phyloP scores from a whole-genome alignment of 805 yeast genomes.

The Cyberlindnera lachancei region DNA sequence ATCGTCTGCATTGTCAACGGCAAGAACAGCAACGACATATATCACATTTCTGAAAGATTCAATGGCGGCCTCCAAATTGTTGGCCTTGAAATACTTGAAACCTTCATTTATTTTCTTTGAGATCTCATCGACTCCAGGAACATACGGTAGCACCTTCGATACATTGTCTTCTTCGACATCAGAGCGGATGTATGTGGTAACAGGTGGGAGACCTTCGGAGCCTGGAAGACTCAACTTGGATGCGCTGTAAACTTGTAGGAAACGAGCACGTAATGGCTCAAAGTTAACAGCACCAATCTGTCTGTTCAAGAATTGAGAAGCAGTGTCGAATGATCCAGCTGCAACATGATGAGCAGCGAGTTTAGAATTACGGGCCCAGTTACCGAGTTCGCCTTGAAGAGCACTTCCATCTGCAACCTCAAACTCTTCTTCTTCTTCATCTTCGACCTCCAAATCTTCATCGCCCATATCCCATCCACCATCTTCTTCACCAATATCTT shows the following conservation, averaged over 20 bases:
- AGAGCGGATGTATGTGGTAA: slow-evolving; percentile 57
- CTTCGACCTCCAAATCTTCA: slow-evolving; percentile 65
- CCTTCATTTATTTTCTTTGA: slow-evolving; percentile 59
- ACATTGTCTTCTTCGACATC: slow-evolving; percentile 50
- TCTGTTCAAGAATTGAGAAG: slow-evolving; percentile 84
- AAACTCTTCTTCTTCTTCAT: slow-evolving; percentile 40
- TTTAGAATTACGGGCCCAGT: slow-evolving; percentile 85
- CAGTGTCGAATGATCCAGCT: slow-evolving; percentile 93
- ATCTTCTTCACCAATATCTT: slow-evolving; percentile 35
- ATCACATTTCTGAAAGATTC: slow-evolving; percentile 70
- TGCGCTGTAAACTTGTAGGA: slow-evolving; percentile 77
- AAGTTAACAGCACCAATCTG: slow-evolving; percentile 84
- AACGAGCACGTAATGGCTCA: slow-evolving; percentile 79
- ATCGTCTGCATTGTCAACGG: slow-evolving; percentile 68
- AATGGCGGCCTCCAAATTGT: slow-evolving; percentile 78
- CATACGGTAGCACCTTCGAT: slow-evolving; percentile 49
- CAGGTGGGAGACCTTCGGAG: slow-evolving; percentile 59
- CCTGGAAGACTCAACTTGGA: slow-evolving; percentile 72
- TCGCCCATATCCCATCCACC: slow-evolving; percentile 82
- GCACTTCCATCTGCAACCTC: slow-evolving; percentile 26
- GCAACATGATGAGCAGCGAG: slow-evolving; percentile 91
- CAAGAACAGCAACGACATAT: slow-evolving; percentile 62
- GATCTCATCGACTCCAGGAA: slow-evolving; percentile 68
- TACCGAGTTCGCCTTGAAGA: slow-evolving; percentile 45
- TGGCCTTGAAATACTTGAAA: slow-evolving; percentile 74